phyloP scores from a whole-genome alignment of 169 alveolate genomes.

The Cyclospora cayetanensis region DNA sequence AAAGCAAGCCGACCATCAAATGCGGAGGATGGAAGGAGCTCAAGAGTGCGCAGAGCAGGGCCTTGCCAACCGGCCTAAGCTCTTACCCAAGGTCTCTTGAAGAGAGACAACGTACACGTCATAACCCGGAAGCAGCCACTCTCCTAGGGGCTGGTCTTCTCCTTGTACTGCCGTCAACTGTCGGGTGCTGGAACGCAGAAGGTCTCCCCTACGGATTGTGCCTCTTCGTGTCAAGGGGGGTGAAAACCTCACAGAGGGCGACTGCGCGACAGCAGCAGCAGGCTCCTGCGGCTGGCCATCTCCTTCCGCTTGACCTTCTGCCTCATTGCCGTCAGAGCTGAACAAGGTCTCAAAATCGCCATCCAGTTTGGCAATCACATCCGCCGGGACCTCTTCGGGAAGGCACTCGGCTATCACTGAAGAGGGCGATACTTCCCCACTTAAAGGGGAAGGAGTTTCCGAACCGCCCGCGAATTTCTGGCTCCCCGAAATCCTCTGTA shows the following conservation, averaged over 20 bases:
- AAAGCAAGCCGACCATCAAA: too few species aligned
- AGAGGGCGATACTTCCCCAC: neutral
- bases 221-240: neutral
- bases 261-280: neutral
- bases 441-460: neutral
- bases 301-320: neutral
- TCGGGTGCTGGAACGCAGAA: constrained; percentile 7
- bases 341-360: neutral
- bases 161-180: neutral
- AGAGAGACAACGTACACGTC: constrained; percentile 84
- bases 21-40: too few species aligned
- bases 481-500: neutral
- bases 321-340: neutral
- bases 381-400: constrained; percentile 4
- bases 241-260: neutral
- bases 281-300: neutral
- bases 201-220: neutral
- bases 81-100: constrained; percentile 82
- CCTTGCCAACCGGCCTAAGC: too few species aligned
- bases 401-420: neutral
- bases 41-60: too few species aligned
- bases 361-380: neutral
- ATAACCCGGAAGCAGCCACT: constrained; percentile 83
- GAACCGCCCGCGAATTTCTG: neutral
- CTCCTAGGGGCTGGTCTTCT: constrained; percentile 79